Conservation (phyloP, 2,329 filamentous ascomycete species). For the Alternaria consortialis region DNA sequence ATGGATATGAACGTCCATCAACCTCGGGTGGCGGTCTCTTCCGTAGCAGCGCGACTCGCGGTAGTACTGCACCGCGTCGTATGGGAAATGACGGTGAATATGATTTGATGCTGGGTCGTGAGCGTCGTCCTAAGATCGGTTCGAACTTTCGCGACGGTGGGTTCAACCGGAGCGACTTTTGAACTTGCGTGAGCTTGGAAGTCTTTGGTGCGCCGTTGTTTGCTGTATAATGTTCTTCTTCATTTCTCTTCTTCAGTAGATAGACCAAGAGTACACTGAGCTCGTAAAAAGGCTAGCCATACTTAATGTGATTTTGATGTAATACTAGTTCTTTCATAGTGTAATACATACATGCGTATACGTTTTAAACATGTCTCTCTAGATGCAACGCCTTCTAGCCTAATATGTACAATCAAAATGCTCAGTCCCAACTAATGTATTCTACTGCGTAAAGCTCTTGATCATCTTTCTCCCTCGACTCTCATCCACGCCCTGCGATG, state of each 20-base stretch:
- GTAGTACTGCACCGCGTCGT: not conserved
- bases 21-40: not conserved
- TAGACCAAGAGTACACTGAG: no score
- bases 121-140: not conserved
- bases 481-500: not conserved
- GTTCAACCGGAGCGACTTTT: not conserved
- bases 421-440: rapidly evolving
- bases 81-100: not conserved
- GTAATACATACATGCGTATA: not conserved
- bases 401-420: not conserved
- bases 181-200: not conserved
- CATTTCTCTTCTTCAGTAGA: no score
- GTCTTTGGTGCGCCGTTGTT: not conserved
- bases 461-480: not conserved
- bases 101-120: not conserved
- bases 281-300: no score
- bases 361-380: not conserved
- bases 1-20: not conserved
- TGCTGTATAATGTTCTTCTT: not conserved
- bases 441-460: constrained; percentile 4
- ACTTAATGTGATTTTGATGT: no score
- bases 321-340: not conserved
- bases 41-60: not conserved
- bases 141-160: not conserved
- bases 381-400: not conserved